Base-by-base conservation (phyloP, 2,329 filamentous ascomycete genomes). In the Cephalotrichum gorgonifer region DNA sequence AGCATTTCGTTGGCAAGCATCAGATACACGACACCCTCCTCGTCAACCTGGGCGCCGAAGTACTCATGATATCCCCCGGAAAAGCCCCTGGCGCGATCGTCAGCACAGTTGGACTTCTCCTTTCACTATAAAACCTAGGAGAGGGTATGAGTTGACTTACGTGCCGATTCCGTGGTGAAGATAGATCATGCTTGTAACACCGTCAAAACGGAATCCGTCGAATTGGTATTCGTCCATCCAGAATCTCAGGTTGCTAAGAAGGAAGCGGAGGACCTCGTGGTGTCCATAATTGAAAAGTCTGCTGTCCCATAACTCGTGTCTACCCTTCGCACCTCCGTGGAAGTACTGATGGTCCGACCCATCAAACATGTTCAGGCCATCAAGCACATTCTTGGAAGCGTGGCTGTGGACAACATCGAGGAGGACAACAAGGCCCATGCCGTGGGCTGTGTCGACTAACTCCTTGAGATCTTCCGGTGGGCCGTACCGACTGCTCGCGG, bases 141-240 rank as follows among this genome's bases (percentile, higher is more conserved):
- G 44, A 11, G 43, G 11, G 6, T 20, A 30, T 8, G 20, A 41
- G 23, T 43, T 28, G 51, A 69, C 87, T 76, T 73, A 93, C 82
- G 90, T 94, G 73, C 93, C 93, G 66, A 98, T 95, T 43, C 93
- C 93, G 62, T 98, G 93, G 62, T 98, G 93, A 15, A 74, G 71
- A 66, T 98, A 98, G 50, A 98, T 83, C 89, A 98, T 98, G 69
- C 90, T 96, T 2, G 93, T 98, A 47, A 98, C 93, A 55, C 93
- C 93, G 57, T 98, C 93, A 59, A 98, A 98, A 39, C 93, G 81
- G 76, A 97, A 98, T 23, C 93, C 93, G 62, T 98, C 93, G 62
- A 98, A 97, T 38, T 81, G 73, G 61, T 96, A 98, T 68, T 96
- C 90, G 50, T 97, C 91, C 90, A 98, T 97, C 90, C 93, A 98